Evolutionary conservation across 1,284 basidiomycete species (phyloP), one percentile per base, ranked within the genome.

Genomic region (Tilletia walkeri): DNA sequence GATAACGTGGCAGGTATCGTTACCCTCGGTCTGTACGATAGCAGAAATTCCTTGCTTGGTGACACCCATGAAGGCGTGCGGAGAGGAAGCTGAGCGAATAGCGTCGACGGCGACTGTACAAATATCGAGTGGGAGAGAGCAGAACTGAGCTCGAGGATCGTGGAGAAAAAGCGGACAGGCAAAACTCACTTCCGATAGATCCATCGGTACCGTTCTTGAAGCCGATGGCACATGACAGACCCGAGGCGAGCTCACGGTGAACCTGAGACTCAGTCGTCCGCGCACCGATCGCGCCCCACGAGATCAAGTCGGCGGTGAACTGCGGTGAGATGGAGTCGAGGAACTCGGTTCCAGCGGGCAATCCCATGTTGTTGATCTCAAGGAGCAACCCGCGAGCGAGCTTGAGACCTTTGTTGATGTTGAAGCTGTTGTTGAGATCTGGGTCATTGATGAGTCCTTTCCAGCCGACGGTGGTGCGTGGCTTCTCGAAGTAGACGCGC

Each of bases 391-490:
- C 89, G 67, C 95, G 91, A 4, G 94, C 95, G 67, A 92, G 66
- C 18, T 76, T 76, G 65, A 99, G 88, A 53, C 95, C 95, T 82
- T 92, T 93, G 89, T 99, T 99, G 86, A 98, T 98, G 79, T 94
- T 89, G 88, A 92, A 95, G 80, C 78, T 79, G 67, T 84, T 88
- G 83, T 94, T 93, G 85, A 95, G 89, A 72, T 91, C 89, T 4
- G 93, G 93, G 82, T 94, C 85, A 83, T 98, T 99, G 86, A 99
- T 98, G 74, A 99, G 89, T 66, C 95, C 95, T 85, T 98, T 98
- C 95, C 95, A 98, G 20, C 95, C 95, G 68, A 98, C 91, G 0
- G 95, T 98, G 12, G 95, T 98, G 56, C 95, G 75, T 9, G 82
- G 82, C 71, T 93, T 71, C 65, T 72, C 72, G 61, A 73, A 72